phyloP scores from a whole-genome alignment of 1,284 basidiomycete genomes.

The Cryptococcus jaspeensis region DNA sequence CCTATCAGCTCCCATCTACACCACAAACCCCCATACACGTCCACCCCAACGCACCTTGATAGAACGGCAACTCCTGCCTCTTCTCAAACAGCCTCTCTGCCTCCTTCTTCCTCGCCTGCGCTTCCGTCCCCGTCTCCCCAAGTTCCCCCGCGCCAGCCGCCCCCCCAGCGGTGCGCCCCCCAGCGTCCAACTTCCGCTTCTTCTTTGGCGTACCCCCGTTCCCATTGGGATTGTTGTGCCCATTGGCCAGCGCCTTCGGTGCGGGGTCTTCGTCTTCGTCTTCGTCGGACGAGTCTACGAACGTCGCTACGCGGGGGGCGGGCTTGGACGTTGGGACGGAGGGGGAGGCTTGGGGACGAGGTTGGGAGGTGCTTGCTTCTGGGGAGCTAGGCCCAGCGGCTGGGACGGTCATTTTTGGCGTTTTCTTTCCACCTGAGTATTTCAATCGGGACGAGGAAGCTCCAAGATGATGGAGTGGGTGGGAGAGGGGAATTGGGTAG shows the following conservation, averaged over 20 bases:
- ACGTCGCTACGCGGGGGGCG: slow-evolving; percentile 13
- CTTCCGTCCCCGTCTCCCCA: background rate
- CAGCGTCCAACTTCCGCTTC: background rate
- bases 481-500: too few relatives aligned
- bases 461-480: too few relatives aligned
- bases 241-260: background rate
- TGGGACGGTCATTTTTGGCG: background rate
- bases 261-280: background rate
- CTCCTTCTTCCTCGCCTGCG: slow-evolving; percentile 23
- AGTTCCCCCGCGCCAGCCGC: background rate
- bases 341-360: background rate
- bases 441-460: too few relatives aligned
- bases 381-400: background rate
- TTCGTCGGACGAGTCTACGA: slow-evolving; percentile 21
- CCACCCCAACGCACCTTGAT: slow-evolving; percentile 58
- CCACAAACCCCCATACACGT: background rate
- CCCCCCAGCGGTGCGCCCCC: background rate
- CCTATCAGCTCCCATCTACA: background rate
- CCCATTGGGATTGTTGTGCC: background rate
- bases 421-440: background rate
- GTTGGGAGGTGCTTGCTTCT: background rate
- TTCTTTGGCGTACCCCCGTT: background rate
- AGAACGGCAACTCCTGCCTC: slow-evolving; percentile 71
- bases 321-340: too few relatives aligned
- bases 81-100: slow-evolving; percentile 59